phyloP scores from a whole-genome alignment of 805 yeast genomes.

The Metschnikowia amazonensis region DNA sequence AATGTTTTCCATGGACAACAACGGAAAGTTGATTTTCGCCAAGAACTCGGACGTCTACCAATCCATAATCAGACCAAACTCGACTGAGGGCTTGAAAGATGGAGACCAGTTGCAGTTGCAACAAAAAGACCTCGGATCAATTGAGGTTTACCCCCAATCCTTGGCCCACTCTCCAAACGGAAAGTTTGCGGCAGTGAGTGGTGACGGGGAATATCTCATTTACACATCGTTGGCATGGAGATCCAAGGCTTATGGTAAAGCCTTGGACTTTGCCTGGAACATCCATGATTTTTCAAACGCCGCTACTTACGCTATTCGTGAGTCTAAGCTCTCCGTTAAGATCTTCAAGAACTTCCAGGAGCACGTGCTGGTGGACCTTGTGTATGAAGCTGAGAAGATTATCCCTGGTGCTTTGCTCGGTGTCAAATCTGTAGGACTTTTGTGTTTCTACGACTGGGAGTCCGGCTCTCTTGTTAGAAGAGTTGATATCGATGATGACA shows the following conservation, averaged over 20 bases:
- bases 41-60: constrained; percentile 87
- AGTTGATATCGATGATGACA: constrained; percentile 74
- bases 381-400: constrained; percentile 72
- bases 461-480: constrained; percentile 78
- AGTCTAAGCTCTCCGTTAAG: constrained; percentile 58
- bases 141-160: constrained; percentile 87
- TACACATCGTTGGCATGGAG: constrained; percentile 98
- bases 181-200: constrained; percentile 92
- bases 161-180: constrained; percentile 95
- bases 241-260: constrained; percentile 87
- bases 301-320: constrained; percentile 73
- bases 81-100: constrained; percentile 64
- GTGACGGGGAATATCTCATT: constrained; percentile 96
- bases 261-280: constrained; percentile 92
- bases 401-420: constrained; percentile 89
- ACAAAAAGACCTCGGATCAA: constrained; percentile 88
- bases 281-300: constrained; percentile 67
- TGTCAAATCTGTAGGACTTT: constrained; percentile 76
- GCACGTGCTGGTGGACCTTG: constrained; percentile 59
- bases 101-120: constrained; percentile 76
- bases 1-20: constrained; percentile 84
- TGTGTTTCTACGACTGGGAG: constrained; percentile 94
- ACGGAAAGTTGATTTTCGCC: constrained; percentile 88
- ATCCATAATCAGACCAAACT: constrained; percentile 65
- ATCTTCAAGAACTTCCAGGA: constrained; percentile 84